Percentiles rank a stretch among this genome's conserved stretches.
Conservation (phyloP, 148 eudicot genomes). For the Nyssa sinensis region DNA sequence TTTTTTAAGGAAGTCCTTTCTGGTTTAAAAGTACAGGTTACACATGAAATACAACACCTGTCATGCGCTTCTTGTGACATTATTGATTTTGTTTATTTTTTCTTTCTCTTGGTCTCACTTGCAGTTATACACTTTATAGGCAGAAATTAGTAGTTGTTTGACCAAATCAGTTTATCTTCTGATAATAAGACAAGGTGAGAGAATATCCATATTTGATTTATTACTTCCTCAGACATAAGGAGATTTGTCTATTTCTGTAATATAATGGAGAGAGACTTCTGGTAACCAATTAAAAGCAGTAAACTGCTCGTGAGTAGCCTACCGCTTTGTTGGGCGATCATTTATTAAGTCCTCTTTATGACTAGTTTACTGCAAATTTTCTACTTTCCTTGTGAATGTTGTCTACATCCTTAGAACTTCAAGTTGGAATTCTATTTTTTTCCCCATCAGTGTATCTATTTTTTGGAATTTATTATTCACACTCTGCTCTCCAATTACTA, state of each 20-base stretch:
- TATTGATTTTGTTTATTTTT: background rate
- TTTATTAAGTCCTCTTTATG: slow-evolving; percentile 29
- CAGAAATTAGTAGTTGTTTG: slow-evolving; percentile 27
- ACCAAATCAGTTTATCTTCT: slow-evolving; percentile 7
- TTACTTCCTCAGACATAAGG: background rate
- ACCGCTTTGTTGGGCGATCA: slow-evolving; percentile 44
- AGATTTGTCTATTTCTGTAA: background rate
- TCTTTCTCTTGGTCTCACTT: background rate
- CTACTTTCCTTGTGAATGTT: slow-evolving; percentile 25
- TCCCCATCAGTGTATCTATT: background rate
- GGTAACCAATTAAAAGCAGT: background rate
- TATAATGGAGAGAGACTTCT: background rate
- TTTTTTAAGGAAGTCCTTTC: slow-evolving; percentile 7
- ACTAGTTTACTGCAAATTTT: slow-evolving; percentile 19
- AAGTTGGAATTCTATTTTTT: background rate
- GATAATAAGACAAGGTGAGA: slow-evolving; percentile 28
- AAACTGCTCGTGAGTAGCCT: slow-evolving; percentile 33
- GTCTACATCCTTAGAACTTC: slow-evolving; percentile 1
- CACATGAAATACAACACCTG: background rate
- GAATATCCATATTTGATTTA: background rate
- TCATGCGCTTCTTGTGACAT: slow-evolving; percentile 39
- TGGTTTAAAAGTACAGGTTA: slow-evolving; percentile 1
- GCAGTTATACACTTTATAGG: slow-evolving; percentile 13
- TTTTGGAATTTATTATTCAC: too few relatives aligned
- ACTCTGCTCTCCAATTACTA: background rate